Evolutionary conservation across 306 rosid species (phyloP), one percentile per base, ranked within the genome.

Genomic region (Quercus rubra): DNA sequence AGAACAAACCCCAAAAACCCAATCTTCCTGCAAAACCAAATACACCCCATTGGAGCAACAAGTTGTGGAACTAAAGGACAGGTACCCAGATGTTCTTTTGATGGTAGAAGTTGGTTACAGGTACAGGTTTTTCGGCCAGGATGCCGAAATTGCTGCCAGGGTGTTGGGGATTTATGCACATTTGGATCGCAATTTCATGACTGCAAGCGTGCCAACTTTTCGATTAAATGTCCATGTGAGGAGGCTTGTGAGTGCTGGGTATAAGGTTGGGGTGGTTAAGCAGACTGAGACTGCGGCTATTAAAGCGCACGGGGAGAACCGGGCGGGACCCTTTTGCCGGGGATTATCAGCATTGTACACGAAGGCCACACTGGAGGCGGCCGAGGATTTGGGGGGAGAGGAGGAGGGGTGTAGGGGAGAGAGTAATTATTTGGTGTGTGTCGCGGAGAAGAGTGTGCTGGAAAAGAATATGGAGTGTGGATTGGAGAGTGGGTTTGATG

Each of bases 281-380:
- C 99, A 95, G 90, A 95, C 98, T 0, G 98, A 95, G 84, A 95
- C 99, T 0, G 96, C 99, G 1, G 92, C 99, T 51, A 90, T 92
- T 59, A 95, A 95, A 86, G 91, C 99, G 3, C 97, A 90, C 3
- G 94, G 99, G 15, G 84, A 89, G 27, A 92, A 91, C 78, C 74
- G 86, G 56, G 30, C 83, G 1, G 97, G 92, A n/a, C 99, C 99
- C 0, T 95, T 95, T 80, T 81, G 89, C 10, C 70, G 99, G 49
- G 99, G 96, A 2, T 82, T 92, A 21, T 95, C 96, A 4, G 99
- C 94, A 5, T 77, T 95, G 87, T 95, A 92, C 79, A 95, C 97
- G 0, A 93, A 89, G 86, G 97, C 97, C 10, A 95, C 97, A 3
- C 27, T 95, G 70, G 99, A 91, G 89, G 99, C 92, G 5, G 96